Evolutionary conservation across 192 early-diverging fungal species (phyloP).

Genomic region (Entophlyctis helioformis): DNA sequence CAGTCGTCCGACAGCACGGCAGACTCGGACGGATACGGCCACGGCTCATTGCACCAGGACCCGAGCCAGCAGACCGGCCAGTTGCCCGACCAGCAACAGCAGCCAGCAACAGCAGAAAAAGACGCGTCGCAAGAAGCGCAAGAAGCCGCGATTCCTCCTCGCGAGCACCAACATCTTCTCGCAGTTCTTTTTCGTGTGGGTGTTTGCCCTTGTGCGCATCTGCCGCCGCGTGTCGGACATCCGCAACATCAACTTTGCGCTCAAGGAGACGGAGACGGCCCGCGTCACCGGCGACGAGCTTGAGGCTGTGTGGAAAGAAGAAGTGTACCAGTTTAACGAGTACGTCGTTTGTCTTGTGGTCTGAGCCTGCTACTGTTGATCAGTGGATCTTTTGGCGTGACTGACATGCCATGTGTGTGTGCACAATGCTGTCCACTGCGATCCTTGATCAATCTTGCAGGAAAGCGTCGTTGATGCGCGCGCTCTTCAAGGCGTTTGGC

Average conservation of each 20-base stretch:
- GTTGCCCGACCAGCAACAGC: no score
- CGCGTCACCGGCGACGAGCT: slow-evolving; percentile 37
- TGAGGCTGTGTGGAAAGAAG: slow-evolving; percentile 34
- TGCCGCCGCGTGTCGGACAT: slow-evolving; percentile 15
- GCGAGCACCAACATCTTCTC: slow-evolving; percentile 34
- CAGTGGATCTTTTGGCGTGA: no score
- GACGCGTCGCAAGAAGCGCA: slow-evolving; percentile 1
- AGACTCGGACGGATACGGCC: no score
- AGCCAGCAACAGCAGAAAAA: no score
- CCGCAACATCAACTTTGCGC: slow-evolving; percentile 31
- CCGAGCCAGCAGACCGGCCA: no score
- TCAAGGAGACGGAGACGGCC: slow-evolving; percentile 43
- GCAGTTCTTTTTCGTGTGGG: slow-evolving; percentile 50
- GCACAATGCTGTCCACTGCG: slow-evolving; percentile 2
- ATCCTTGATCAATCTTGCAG: slow-evolving; percentile 3
- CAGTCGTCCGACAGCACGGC: no score
- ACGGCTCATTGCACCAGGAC: no score
- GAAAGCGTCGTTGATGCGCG: slow-evolving; percentile 39
- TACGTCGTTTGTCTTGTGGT: no score
- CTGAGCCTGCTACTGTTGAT: no score
- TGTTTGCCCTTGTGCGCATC: slow-evolving; percentile 33
- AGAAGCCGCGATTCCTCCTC: slow-evolving; percentile 19
- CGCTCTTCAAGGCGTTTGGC: slow-evolving; percentile 48
- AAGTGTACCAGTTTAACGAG: no score
- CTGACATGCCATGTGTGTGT: no score